Conservation (phyloP, 2,329 filamentous ascomycete species). For the Biscogniauxia mediterranea region DNA sequence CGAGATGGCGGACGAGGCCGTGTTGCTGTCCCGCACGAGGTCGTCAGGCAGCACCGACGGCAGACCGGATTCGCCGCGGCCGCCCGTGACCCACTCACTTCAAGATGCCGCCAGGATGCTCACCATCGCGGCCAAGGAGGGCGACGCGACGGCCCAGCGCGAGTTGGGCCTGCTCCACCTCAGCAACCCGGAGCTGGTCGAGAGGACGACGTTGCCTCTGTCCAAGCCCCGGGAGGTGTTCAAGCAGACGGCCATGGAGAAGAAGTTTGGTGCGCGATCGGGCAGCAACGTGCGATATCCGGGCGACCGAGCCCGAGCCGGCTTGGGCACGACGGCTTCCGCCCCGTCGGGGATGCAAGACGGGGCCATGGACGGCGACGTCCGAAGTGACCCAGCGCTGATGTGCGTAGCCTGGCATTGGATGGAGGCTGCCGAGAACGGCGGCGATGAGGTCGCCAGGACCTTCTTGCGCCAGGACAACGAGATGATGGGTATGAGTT, state of each 20-base stretch:
- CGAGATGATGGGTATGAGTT: conserved; percentile 36
- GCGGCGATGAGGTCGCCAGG: conserved; percentile 82
- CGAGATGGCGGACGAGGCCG: conserved; percentile 69
- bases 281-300: conserved; percentile 34
- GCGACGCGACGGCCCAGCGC: conserved; percentile 81
- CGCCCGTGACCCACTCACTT: conserved; percentile 63
- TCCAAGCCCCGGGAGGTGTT: conserved; percentile 86
- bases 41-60: conserved; percentile 35
- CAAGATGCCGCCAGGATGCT: conserved; percentile 85
- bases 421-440: conserved; percentile 86
- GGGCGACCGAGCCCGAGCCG: conserved; percentile 29
- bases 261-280: conserved; percentile 51
- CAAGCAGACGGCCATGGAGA: conserved; percentile 80
- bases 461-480: conserved; percentile 72
- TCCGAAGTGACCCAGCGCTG: conserved; percentile 75
- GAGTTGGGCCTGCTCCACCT: conserved; percentile 93
- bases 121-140: conserved; percentile 91
- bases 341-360: conserved; percentile 29
- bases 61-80: conserved; percentile 39
- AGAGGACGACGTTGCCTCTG: conserved; percentile 77
- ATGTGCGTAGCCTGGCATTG: conserved; percentile 97
- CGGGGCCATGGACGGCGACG: conserved; percentile 42
- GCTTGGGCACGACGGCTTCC: conserved; percentile 26
- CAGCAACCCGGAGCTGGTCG: conserved; percentile 82
- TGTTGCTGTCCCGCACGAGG: conserved; percentile 60